Base-by-base conservation (phyloP, 164 flowering plant species). In the Macadamia integrifolia region DNA sequence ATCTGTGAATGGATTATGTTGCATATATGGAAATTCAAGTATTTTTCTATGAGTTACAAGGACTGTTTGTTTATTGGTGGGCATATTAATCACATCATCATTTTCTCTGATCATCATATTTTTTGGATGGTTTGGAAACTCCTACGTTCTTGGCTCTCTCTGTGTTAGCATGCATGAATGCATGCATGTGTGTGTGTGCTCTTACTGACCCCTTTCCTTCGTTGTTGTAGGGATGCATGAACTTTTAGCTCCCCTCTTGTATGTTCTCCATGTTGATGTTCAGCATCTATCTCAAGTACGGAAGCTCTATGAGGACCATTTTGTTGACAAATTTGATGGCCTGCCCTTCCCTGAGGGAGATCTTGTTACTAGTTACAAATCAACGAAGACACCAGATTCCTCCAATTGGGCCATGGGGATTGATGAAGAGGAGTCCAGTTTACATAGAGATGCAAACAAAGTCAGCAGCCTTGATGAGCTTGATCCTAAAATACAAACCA, bases 221-320 rank as follows among this genome's bases (percentile, higher is more conserved):
- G 48, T 48, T 64, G 66, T 29, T 79, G 3, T 67, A 94, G 99
- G 99, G 44, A 94, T 94, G 99, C 99, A 94, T 66, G 99, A 94
- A 79, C 90, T 94, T 32, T 79, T 94, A 81, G 99, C 97, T 74
- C 99, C 99, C 50, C 73, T 94, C 18, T 65, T 94, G 44, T 94
- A 85, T 67, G 97, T 90, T 67, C 97, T 94, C 70, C 99, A 92
- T 69, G 84, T 86, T 73, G 99, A 94, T 70, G 77, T 88, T 61
- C 82, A 87, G 57, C 88, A 71, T 62, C 90, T 94, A 55, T 79
- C 81, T 65, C 73, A 90, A 80, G 93, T 90, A 58, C 82, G 93
- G 59, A 89, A 82, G 63, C 80, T 72, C 40, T 75, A 88, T 71
- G 88, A 87, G 73, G 92, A 92, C 68, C 90, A 86, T 70, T 94